Evolutionary conservation across 1,139 yeast species (phyloP), one percentile per base, ranked within the genome.

Genomic region (Saccharomycopsis hybrid): DNA sequence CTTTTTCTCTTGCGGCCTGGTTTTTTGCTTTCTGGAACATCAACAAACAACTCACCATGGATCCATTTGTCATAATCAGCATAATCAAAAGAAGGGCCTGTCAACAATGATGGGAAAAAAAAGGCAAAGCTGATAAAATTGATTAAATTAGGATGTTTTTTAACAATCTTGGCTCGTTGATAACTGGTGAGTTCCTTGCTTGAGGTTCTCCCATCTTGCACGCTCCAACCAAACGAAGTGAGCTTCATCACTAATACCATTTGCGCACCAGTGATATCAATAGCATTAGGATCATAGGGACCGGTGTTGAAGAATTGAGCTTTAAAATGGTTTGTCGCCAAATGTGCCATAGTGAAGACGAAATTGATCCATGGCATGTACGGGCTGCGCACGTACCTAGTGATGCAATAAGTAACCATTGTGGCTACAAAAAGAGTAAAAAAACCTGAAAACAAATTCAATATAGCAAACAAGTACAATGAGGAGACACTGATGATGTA

Each of bases 171-270:
- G 32, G 80, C 69, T 56, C 71, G 73, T 58, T 87, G 88, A 58
- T 79, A 82, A 0, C 62, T 61, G 3, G 72, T 62, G 46, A 76
- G 59, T 43, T 64, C 62, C 8, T 56, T 59, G 29, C 57, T 57
- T 28, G 72, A 61, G 51, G 61, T 59, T 36, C 71, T 62, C 27
- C 96, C 97, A 65, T 94, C 99, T 58, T 83, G 73, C 44, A 89
- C 77, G 56, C 88, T 89, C 97, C 97, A 94, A 0, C 90, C 97
- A 69, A 86, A 92, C 0, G 96, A 81, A 2, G 95, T 77, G 54
- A 94, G 71, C 62, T 92, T 94, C 94, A 92, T 92, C 45, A 88
- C 95, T 63, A 94, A 67, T 29, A 94, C 97, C 99, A 94, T 94
- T 60, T 90, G 96, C 1, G 97, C 87, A 4, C 97, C 97, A 0